These are phyloP conservation scores for Exophiala bonariae DNA, from an alignment of 2,329 filamentous ascomycete genomes.

Conservation along the genomic window DNA sequence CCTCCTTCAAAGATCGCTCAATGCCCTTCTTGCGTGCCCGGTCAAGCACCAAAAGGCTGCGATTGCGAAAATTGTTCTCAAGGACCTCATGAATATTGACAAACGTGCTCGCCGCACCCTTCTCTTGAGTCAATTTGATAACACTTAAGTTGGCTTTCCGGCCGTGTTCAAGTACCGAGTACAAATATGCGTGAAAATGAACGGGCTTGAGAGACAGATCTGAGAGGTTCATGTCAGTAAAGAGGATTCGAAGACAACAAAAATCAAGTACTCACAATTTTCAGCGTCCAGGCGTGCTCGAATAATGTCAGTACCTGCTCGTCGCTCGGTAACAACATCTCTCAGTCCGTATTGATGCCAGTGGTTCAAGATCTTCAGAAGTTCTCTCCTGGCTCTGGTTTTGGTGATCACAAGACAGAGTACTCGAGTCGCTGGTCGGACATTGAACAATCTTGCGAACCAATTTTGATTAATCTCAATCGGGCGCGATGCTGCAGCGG, in stretches of 20 bases:
- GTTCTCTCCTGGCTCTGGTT: slow-evolving; percentile 72
- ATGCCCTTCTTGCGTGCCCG: slow-evolving; percentile 69
- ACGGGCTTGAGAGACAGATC: slow-evolving; percentile 82
- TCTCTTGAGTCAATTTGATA: slow-evolving; percentile 82
- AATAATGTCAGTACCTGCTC: slow-evolving; percentile 71
- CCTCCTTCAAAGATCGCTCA: slow-evolving; percentile 35
- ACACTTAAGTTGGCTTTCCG: slow-evolving; percentile 75
- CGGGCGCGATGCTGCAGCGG: slow-evolving; percentile 36
- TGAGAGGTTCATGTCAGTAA: slow-evolving; percentile 37
- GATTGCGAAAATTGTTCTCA: slow-evolving; percentile 64
- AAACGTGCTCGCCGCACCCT: slow-evolving; percentile 89
- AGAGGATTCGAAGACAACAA: neutral
- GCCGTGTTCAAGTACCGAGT: slow-evolving; percentile 84
- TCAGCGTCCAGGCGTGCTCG: slow-evolving; percentile 67
- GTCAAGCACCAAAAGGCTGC: slow-evolving; percentile 69
- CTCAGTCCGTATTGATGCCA: slow-evolving; percentile 82
- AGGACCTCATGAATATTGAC: slow-evolving; percentile 78
- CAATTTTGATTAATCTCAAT: slow-evolving; percentile 76
- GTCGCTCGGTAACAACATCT: slow-evolving; percentile 76
- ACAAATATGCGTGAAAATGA: slow-evolving; percentile 82
- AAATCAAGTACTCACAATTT: slow-evolving; percentile 66
- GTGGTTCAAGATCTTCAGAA: slow-evolving; percentile 71
- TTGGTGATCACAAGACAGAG: slow-evolving; percentile 75
- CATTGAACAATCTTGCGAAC: slow-evolving; percentile 83
- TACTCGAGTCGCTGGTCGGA: slow-evolving; percentile 76